Evolutionary conservation across 805 yeast genomes (phyloP).

Genomic region (Metschnikowia lachancei): DNA sequence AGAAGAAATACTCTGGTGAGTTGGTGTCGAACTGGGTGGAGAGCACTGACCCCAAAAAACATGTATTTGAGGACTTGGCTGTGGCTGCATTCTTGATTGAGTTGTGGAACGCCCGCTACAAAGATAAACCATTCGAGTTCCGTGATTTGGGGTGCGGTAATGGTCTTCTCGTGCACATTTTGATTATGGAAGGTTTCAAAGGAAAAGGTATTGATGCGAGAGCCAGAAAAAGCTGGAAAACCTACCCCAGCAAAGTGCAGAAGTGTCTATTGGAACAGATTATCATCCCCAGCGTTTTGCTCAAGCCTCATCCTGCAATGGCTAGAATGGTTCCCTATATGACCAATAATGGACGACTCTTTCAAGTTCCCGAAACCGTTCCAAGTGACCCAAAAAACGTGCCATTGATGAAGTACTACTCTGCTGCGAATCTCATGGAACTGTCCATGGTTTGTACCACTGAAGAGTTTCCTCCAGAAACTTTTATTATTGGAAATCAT

Average conservation of each 20-base stretch:
- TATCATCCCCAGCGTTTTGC: conserved; percentile 70
- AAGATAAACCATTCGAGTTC: conserved; percentile 59
- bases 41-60: conserved; percentile 90
- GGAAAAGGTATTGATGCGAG: conserved; percentile 92
- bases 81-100: conserved; percentile 92
- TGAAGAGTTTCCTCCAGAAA: conserved; percentile 63
- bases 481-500: conserved; percentile 90
- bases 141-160: conserved; percentile 95
- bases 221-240: conserved; percentile 80
- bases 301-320: conserved; percentile 68
- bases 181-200: conserved; percentile 71
- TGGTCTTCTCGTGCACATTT: conserved; percentile 76
- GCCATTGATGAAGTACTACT: conserved; percentile 53
- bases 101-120: conserved; percentile 59
- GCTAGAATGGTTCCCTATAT: conserved; percentile 51
- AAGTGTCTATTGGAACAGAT: conserved; percentile 66
- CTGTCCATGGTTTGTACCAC: conserved; percentile 53
- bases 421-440: conserved; percentile 49
- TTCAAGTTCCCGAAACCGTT: conserved; percentile 46
- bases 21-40: conserved; percentile 88
- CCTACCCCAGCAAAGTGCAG: conserved; percentile 66
- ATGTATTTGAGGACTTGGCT: conserved; percentile 93
- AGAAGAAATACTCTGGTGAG: conserved; percentile 73
- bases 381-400: conserved; percentile 23
- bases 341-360: conserved; percentile 59